Percentiles rank a stretch among this genome's conserved stretches.
Conservation (phyloP, 331 rosid species). For the Telfairia occidentalis region DNA sequence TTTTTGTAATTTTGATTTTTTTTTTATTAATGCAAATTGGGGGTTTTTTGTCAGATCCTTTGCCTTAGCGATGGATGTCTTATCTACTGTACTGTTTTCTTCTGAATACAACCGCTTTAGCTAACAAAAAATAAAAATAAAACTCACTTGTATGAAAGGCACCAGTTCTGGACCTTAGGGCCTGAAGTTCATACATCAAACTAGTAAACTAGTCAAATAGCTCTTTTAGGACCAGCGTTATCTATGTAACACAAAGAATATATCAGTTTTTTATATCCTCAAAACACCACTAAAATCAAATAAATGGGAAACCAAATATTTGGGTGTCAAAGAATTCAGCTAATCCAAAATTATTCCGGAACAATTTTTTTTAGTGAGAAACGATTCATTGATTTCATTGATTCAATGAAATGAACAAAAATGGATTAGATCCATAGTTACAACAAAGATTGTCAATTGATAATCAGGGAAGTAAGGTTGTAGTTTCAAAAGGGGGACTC, state of each 20-base stretch:
- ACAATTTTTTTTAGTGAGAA: no score
- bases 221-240: background rate
- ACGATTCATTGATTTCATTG: no score
- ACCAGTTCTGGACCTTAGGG: background rate
- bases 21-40: background rate
- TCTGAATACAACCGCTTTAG: background rate
- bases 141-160: background rate
- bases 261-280: background rate
- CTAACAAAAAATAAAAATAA: background rate
- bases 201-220: background rate
- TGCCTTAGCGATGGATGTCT: background rate
- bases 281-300: background rate
- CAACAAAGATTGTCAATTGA: no score
- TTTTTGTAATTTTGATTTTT: background rate
- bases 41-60: background rate
- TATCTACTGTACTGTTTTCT: background rate
- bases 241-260: background rate
- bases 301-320: background rate
- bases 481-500: no score
- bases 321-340: background rate
- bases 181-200: background rate
- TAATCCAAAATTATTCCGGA: background rate
- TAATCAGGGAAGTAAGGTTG: no score
- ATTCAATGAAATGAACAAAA: no score
- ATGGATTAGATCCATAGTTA: no score